These are phyloP conservation scores for Scutellaria galericulata DNA, from an alignment of 257 asterid genomes.

Conservation along the genomic window DNA sequence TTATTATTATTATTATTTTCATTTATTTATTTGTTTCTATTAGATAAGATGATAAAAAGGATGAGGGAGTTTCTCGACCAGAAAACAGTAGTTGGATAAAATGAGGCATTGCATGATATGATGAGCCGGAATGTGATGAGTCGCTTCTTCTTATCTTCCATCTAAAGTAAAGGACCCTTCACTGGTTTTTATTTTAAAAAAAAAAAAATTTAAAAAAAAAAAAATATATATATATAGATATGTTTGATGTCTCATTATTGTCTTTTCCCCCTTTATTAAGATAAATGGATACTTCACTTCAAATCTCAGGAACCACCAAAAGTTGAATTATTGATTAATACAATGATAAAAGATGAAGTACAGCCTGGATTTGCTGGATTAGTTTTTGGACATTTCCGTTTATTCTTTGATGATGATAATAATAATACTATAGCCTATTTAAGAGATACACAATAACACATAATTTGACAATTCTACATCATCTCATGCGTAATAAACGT, in stretches of 20 bases:
- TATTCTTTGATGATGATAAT: neutral
- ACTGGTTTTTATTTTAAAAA: neutral
- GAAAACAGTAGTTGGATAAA: slow-evolving; percentile 16
- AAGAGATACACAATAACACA: neutral
- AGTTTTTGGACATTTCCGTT: slow-evolving; percentile 22
- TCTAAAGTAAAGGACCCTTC: slow-evolving; percentile 32
- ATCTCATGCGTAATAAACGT: no score
- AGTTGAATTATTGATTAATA: slow-evolving; percentile 39
- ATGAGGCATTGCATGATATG: slow-evolving; percentile 34
- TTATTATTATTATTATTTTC: no score
- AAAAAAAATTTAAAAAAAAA: neutral
- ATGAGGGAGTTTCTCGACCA: slow-evolving; percentile 21
- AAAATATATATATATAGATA: neutral
- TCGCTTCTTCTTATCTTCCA: slow-evolving; percentile 40
- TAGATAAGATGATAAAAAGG: slow-evolving; percentile 24
- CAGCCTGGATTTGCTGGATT: slow-evolving; percentile 37
- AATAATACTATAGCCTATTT: slow-evolving; percentile 1
- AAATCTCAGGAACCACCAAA: slow-evolving; percentile 45
- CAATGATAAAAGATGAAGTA: slow-evolving; percentile 27
- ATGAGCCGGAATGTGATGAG: slow-evolving; percentile 22
- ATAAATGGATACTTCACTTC: slow-evolving; percentile 32
- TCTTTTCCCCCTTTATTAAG: slow-evolving; percentile 24
- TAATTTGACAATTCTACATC: no score
- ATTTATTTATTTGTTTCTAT: neutral
- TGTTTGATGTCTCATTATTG: slow-evolving; percentile 1